These are phyloP conservation scores for Cladosporium colombiae DNA, from an alignment of 2,329 filamentous ascomycete species.

Conservation along the genomic window DNA sequence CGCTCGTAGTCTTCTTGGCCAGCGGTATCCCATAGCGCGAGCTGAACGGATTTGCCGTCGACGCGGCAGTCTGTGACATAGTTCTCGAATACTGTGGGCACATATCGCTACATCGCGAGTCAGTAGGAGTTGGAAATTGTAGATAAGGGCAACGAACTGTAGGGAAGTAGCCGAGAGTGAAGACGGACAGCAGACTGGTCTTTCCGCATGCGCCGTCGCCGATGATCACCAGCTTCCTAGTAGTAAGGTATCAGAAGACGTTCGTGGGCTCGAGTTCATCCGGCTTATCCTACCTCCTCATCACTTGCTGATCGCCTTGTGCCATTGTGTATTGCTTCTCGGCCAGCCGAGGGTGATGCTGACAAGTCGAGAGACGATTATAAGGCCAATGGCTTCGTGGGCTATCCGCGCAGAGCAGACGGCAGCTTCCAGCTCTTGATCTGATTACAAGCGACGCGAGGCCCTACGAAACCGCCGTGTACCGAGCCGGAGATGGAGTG, in stretches of 20 bases:
- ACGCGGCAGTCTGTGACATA: conserved; percentile 99
- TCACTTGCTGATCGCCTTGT: conserved; percentile 41
- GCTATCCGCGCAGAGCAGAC: not conserved
- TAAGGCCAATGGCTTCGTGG: conserved; percentile 8
- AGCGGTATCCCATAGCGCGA: conserved; percentile 98
- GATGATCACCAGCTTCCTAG: conserved; percentile 93
- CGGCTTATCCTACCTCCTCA: conserved; percentile 38
- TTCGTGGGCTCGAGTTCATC: not conserved
- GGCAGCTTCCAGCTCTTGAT: conserved; percentile 6
- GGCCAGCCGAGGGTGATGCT: conserved; percentile 19
- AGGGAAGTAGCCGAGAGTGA: conserved; percentile 96
- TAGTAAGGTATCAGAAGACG: conserved; percentile 23
- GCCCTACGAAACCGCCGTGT: conserved; percentile 6
- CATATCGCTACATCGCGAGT: conserved; percentile 45
- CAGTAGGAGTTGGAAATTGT: conserved; percentile 20
- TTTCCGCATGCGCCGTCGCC: conserved; percentile 98
- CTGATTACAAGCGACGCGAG: conserved; percentile 5
- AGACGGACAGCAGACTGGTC: conserved; percentile 94
- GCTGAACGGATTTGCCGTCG: conserved; percentile 96
- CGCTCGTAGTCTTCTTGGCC: conserved; percentile 98
- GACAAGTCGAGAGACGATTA: not conserved
- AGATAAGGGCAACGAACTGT: conserved; percentile 67
- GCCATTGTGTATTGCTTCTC: conserved; percentile 33
- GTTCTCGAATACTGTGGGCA: conserved; percentile 98
- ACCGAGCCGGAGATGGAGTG: not conserved